phyloP scores from a whole-genome alignment of 1,284 basidiomycete genomes.

The Cutaneotrichosporon cyanovorans region DNA sequence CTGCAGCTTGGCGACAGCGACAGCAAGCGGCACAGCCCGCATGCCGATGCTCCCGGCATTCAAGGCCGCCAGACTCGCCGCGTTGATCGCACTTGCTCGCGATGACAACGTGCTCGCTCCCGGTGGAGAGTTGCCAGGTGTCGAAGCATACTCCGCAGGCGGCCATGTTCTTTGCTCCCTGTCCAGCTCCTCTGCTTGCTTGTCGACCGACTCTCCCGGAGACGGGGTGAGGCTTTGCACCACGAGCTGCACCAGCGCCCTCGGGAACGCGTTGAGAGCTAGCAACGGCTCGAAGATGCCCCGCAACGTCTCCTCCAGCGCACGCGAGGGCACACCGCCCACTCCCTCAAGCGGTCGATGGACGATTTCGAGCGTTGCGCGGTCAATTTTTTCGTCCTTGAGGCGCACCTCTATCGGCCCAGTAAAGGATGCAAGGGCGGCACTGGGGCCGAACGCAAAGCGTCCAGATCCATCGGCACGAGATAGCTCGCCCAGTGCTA shows the following conservation, averaged over 20 bases:
- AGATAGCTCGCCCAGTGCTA: slow-evolving; percentile 23
- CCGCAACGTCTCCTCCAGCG: slow-evolving; percentile 37
- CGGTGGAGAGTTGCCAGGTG: not conserved
- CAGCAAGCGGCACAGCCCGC: slow-evolving; percentile 46
- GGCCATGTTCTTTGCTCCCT: not conserved
- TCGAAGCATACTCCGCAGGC: not conserved
- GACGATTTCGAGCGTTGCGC: slow-evolving; percentile 50
- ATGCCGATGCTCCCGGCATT: slow-evolving; percentile 47
- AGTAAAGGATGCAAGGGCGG: slow-evolving; percentile 46
- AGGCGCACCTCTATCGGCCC: slow-evolving; percentile 52
- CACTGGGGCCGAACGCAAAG: slow-evolving; percentile 41
- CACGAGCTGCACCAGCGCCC: slow-evolving; percentile 57
- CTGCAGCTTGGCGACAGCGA: slow-evolving; percentile 43
- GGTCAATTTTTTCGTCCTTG: slow-evolving; percentile 50
- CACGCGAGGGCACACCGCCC: slow-evolving; percentile 41
- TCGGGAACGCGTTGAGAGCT: slow-evolving; percentile 48
- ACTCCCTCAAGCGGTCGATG: slow-evolving; percentile 49
- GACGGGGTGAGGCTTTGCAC: slow-evolving; percentile 54
- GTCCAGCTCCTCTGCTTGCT: too few relatives aligned
- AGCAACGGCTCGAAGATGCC: slow-evolving; percentile 45
- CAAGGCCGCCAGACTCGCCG: slow-evolving; percentile 45
- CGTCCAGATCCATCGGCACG: slow-evolving; percentile 43
- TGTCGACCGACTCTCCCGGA: slow-evolving; percentile 1
- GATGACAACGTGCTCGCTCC: slow-evolving; percentile 9
- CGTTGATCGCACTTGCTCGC: slow-evolving; percentile 54